phyloP scores from a whole-genome alignment of 306 rosid genomes.

The Abrus precatorius region DNA sequence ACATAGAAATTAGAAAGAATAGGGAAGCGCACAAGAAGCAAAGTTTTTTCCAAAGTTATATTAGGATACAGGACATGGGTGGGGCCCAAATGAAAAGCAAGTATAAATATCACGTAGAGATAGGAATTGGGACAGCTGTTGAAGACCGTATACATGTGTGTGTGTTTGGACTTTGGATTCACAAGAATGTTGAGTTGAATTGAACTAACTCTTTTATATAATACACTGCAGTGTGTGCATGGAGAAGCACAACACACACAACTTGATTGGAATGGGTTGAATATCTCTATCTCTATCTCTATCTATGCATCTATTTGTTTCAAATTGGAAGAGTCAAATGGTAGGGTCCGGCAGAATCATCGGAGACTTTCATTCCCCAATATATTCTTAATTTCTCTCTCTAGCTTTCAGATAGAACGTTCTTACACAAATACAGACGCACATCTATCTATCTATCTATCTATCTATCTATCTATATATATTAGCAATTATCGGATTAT shows the following conservation, averaged over 20 bases:
- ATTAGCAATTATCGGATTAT: background rate
- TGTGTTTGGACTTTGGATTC: conserved; percentile 55
- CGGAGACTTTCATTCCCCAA: conserved; percentile 82
- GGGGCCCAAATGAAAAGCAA: conserved; percentile 65
- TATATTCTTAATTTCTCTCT: conserved; percentile 53
- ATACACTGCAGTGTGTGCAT: conserved; percentile 19
- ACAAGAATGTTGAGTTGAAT: conserved; percentile 47
- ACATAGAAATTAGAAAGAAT: conserved; percentile 6
- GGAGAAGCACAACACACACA: conserved; percentile 54
- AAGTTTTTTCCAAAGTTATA: conserved; percentile 51
- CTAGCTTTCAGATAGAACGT: background rate
- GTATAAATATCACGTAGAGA: conserved; percentile 45
- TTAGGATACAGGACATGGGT: conserved; percentile 49
- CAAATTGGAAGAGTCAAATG: conserved; percentile 61
- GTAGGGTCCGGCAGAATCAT: conserved; percentile 64
- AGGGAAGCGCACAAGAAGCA: conserved; percentile 43
- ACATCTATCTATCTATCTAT: no score
- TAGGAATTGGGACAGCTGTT: conserved; percentile 62
- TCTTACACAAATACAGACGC: no score
- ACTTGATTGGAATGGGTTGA: conserved; percentile 41
- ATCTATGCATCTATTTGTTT: conserved; percentile 17
- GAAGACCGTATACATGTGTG: conserved; percentile 53
- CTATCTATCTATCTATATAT: no score
- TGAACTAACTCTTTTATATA: conserved; percentile 8
- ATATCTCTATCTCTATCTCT: conserved; percentile 8